These are phyloP conservation scores for Zygoascus ofunaensis DNA, from an alignment of 805 yeast genomes.

Conservation along the genomic window DNA sequence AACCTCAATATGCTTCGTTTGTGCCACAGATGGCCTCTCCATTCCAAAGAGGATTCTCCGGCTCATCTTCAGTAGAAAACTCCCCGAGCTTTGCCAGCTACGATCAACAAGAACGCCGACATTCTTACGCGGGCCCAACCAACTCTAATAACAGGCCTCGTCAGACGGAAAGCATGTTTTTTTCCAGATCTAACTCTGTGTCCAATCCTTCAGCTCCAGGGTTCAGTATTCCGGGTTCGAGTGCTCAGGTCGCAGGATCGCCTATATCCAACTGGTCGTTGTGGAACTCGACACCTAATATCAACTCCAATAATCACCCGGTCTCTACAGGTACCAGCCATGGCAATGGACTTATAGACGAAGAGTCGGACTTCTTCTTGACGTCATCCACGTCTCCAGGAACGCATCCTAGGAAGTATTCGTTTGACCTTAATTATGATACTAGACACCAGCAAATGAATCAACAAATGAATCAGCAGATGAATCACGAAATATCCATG, in stretches of 20 bases:
- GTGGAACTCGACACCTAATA: not conserved
- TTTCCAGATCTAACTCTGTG: not conserved
- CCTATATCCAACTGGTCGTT: not conserved
- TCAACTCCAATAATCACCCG: not conserved
- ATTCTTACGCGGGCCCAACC: not conserved
- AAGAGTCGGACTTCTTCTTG: not conserved
- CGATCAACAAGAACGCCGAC: not conserved
- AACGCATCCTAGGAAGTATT: not conserved
- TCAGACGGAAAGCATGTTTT: constrained; percentile 1
- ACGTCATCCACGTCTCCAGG: not conserved
- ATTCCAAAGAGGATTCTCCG: not conserved
- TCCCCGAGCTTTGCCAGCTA: not conserved
- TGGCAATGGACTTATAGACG: not conserved
- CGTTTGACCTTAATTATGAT: too few species aligned
- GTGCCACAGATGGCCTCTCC: not conserved
- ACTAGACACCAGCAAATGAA: too few species aligned
- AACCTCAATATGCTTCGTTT: not conserved
- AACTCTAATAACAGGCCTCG: not conserved
- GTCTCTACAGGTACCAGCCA: not conserved
- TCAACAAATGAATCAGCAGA: not conserved
- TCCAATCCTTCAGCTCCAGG: too few species aligned
- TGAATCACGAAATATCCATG: not conserved
- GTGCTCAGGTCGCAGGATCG: too few species aligned
- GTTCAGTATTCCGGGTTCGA: not conserved
- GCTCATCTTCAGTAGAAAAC: not conserved